Evolutionary conservation across 2,329 filamentous ascomycete species (phyloP).

Genomic region (Aspergillus eucalypticola): DNA sequence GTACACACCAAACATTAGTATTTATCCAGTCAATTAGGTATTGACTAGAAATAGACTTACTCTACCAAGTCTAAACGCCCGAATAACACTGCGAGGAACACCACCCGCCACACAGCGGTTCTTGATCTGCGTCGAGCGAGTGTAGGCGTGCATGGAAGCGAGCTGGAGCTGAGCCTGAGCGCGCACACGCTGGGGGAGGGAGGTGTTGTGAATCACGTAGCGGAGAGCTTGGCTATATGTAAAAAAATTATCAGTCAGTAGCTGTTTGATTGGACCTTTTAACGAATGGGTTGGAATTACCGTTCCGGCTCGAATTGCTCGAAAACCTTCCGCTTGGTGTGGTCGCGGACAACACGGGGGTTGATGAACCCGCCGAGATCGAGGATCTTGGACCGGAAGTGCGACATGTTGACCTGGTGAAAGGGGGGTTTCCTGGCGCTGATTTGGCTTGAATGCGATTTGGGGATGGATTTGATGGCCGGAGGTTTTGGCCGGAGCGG

Average conservation of each 20-base stretch:
- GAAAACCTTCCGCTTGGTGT: conserved; percentile 94
- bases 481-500: conserved; percentile 18
- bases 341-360: conserved; percentile 82
- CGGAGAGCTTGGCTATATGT: conserved; percentile 89
- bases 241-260: too few species aligned
- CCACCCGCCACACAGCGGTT: conserved; percentile 92
- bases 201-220: conserved; percentile 92
- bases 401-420: conserved; percentile 62
- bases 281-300: conserved; percentile 49
- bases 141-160: conserved; percentile 94
- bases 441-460: neutral
- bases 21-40: neutral
- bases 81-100: conserved; percentile 84
- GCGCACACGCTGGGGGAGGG: conserved; percentile 75
- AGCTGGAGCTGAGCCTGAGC: conserved; percentile 92
- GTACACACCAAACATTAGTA: conserved; percentile 18
- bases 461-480: neutral
- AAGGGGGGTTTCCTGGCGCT: neutral
- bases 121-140: conserved; percentile 86
- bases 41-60: conserved; percentile 57
- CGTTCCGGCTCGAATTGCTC: conserved; percentile 83
- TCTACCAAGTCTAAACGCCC: conserved; percentile 87
- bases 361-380: conserved; percentile 88
- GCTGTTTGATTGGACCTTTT: neutral
- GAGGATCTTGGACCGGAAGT: conserved; percentile 87